Percentiles rank a stretch among this genome's conserved stretches.
Conservation (phyloP, 2,329 filamentous ascomycete species). For the Rhynchosporium agropyri region DNA sequence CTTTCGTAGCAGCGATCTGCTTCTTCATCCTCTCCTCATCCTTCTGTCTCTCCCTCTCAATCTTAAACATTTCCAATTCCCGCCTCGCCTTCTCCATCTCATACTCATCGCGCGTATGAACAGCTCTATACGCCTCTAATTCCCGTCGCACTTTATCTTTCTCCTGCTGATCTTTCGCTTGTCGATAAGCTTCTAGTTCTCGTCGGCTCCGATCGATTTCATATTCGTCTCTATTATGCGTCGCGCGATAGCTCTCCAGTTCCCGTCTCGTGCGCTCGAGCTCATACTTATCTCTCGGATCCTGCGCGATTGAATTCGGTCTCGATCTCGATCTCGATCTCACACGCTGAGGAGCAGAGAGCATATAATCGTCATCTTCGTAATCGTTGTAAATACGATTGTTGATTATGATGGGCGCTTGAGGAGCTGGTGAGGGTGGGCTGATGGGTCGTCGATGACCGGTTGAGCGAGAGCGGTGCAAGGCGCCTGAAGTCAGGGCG, state of each 20-base stretch:
- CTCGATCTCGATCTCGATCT: conserved; percentile 19
- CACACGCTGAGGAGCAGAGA: conserved; percentile 2
- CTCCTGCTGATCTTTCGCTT: conserved; percentile 19
- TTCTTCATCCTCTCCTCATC: conserved; percentile 39
- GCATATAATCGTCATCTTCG: conserved; percentile 29
- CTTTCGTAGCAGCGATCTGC: conserved; percentile 25
- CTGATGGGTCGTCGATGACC: conserved; percentile 26
- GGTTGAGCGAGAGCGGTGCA: conserved; percentile 29
- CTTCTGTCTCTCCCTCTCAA: conserved; percentile 48
- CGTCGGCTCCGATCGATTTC: conserved; percentile 33
- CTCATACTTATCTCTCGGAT: conserved; percentile 45
- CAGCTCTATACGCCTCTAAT: conserved; percentile 49
- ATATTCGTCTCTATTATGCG: conserved; percentile 23
- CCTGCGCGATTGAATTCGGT: conserved; percentile 19
- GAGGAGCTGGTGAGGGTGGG: conserved; percentile 33
- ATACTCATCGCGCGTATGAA: conserved; percentile 37
- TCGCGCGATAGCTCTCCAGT: conserved; percentile 20
- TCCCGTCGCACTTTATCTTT: conserved; percentile 45
- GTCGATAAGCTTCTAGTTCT: conserved; percentile 23
- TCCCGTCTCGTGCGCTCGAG: conserved; percentile 44
- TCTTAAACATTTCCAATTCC: conserved; percentile 45
- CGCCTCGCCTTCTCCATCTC: conserved; percentile 45
- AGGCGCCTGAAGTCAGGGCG: conserved; percentile 28
- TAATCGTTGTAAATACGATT: conserved; percentile 56
- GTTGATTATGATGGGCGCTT: conserved; percentile 58